Conservation (phyloP, 495 filamentous ascomycete genomes). For the Trichoderma erinaceum region DNA sequence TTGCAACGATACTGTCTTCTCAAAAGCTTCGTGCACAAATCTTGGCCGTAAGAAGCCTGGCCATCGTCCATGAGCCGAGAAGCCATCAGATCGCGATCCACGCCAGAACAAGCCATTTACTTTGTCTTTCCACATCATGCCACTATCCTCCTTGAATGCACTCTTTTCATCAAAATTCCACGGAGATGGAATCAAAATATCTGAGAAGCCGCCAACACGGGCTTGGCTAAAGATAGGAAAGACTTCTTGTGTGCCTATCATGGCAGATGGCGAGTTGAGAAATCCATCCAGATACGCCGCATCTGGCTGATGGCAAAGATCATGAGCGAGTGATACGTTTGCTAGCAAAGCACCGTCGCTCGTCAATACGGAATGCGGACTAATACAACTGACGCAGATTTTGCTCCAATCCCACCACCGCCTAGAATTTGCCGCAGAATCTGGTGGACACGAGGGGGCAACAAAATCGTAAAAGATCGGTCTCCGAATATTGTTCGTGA, state of each 20-base stretch:
- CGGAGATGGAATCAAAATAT: conserved; percentile 89
- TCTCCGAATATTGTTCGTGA: conserved; percentile 2
- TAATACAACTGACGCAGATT: neutral
- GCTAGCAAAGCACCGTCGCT: neutral
- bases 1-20: conserved; percentile 47
- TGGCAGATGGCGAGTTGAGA: conserved; percentile 90
- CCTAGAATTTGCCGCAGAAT: neutral
- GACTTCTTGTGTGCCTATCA: conserved; percentile 76
- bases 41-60: conserved; percentile 79
- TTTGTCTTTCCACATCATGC: conserved; percentile 69
- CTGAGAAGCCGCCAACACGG: conserved; percentile 82
- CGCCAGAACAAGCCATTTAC: conserved; percentile 79
- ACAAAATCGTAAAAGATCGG: conserved; percentile 13
- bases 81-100: conserved; percentile 89
- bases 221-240: conserved; percentile 93
- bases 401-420: conserved; percentile 15
- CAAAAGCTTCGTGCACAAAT: conserved; percentile 69
- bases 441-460: neutral
- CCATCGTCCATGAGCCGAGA: conserved; percentile 83
- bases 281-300: conserved; percentile 72
- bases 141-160: conserved; percentile 59
- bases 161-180: conserved; percentile 96
- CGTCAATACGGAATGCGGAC: conserved; percentile 8
- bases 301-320: conserved; percentile 83
- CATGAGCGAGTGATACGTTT: conserved; percentile 38